These are phyloP conservation scores for Pestalotiopsis sp. DNA, from an alignment of 2,329 filamentous ascomycete genomes.

Conservation along the genomic window DNA sequence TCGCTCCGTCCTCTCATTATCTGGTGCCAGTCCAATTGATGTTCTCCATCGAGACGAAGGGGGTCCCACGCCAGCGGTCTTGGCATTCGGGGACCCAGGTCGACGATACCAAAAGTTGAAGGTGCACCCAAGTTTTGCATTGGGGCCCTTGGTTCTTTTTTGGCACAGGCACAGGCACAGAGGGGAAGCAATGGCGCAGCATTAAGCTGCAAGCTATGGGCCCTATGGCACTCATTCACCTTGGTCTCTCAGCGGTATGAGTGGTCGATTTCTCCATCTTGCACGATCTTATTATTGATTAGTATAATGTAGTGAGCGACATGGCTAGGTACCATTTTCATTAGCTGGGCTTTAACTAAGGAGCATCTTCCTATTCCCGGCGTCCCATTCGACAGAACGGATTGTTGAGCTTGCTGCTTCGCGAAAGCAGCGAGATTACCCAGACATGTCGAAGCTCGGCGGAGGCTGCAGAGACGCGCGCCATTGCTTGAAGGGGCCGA, in stretches of 20 bases:
- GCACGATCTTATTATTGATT: background rate
- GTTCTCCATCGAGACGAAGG: background rate
- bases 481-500: background rate
- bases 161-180: background rate
- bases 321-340: background rate
- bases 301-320: background rate
- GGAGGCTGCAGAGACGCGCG: background rate
- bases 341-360: too few species aligned
- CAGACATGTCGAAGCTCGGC: background rate
- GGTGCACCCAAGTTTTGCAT: background rate
- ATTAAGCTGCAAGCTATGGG: background rate
- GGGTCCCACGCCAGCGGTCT: slow-evolving; percentile 4
- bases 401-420: background rate
- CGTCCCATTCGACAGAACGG: background rate
- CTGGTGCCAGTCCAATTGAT: background rate
- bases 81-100: slow-evolving; percentile 6
- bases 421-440: background rate
- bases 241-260: too few species aligned
- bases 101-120: slow-evolving; percentile 2
- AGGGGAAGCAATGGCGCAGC: background rate
- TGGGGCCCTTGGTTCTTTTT: background rate
- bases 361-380: too few species aligned
- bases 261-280: background rate
- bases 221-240: too few species aligned
- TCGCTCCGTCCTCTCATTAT: background rate